These are phyloP conservation scores for Chaetoceros tenuissimus DNA, from an alignment of 108 stramenopile species.

Conservation along the genomic window DNA sequence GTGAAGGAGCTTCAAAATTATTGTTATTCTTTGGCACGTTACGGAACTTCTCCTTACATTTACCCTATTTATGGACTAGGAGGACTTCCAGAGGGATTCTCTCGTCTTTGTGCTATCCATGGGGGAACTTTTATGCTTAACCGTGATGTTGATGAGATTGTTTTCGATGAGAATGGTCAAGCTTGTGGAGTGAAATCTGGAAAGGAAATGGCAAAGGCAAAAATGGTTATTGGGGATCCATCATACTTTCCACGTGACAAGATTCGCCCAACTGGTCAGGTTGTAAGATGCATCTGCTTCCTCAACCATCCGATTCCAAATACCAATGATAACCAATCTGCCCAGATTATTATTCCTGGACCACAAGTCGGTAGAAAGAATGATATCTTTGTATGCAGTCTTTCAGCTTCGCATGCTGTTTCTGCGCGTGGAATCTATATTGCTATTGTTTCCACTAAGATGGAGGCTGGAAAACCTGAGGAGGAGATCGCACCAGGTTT, in stretches of 20 bases:
- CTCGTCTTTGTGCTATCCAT: constrained; percentile 96
- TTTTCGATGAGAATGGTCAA: constrained; percentile 78
- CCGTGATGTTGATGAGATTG: constrained; percentile 93
- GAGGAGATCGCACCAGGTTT: constrained; percentile 92
- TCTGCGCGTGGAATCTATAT: constrained; percentile 86
- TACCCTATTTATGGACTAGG: constrained; percentile 98
- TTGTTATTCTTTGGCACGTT: constrained; percentile 85
- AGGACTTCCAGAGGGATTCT: constrained; percentile 97
- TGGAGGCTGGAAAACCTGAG: constrained; percentile 87
- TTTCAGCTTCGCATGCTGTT: constrained; percentile 68
- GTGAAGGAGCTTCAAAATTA: constrained; percentile 90
- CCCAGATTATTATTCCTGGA: constrained; percentile 98
- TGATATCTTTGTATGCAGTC: constrained; percentile 95
- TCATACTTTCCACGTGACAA: constrained; percentile 89
- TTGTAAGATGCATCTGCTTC: constrained; percentile 97
- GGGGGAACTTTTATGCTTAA: constrained; percentile 99
- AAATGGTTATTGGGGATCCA: constrained; percentile 94
- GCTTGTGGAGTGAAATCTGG: constrained; percentile 87
- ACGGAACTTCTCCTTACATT: constrained; percentile 96
- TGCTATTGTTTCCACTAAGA: constrained; percentile 95
- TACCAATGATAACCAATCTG: constrained; percentile 85
- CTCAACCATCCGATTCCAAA: constrained; percentile 94
- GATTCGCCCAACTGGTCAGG: constrained; percentile 69
- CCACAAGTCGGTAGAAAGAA: constrained; percentile 89
- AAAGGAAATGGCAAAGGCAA: constrained; percentile 93